Evolutionary conservation across 768 basidiomycete species (phyloP).

Genomic region (Kwoniella mangroviensis): DNA sequence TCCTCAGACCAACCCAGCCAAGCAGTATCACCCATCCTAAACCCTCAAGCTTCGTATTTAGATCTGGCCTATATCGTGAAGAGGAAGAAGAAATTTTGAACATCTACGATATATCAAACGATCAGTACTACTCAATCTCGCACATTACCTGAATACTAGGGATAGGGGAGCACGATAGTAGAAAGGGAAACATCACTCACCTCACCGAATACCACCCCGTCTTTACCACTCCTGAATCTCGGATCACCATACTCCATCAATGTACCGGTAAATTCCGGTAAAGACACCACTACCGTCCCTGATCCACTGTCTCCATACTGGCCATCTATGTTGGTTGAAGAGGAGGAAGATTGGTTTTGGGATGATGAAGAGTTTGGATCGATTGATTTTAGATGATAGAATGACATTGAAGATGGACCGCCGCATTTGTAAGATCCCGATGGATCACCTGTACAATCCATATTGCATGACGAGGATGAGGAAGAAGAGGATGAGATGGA

Average conservation of each 20-base stretch:
- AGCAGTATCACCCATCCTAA: not conserved
- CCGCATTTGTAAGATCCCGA: not conserved
- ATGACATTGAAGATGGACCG: constrained; percentile 7
- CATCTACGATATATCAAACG: not conserved
- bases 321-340: not conserved
- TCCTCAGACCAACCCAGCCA: not conserved
- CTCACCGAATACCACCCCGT: constrained; percentile 8
- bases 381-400: not conserved
- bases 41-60: not conserved
- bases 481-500: constrained; percentile 1
- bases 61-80: not conserved
- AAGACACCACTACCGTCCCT: not conserved
- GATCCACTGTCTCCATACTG: not conserved
- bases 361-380: not conserved
- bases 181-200: not conserved
- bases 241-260: constrained; percentile 12
- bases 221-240: not conserved
- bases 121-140: too few relatives aligned
- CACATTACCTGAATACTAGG: too few relatives aligned
- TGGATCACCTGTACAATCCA: not conserved
- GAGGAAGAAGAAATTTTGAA: not conserved
- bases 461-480: not conserved
- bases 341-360: not conserved
- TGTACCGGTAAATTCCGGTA: constrained; percentile 10
- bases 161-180: too few relatives aligned